Percentiles rank a stretch among this genome's conserved stretches.
These are phyloP conservation scores for Lasiodiplodia sp. DNA, from an alignment of 2,329 filamentous ascomycete genomes.

Conservation along the genomic window DNA sequence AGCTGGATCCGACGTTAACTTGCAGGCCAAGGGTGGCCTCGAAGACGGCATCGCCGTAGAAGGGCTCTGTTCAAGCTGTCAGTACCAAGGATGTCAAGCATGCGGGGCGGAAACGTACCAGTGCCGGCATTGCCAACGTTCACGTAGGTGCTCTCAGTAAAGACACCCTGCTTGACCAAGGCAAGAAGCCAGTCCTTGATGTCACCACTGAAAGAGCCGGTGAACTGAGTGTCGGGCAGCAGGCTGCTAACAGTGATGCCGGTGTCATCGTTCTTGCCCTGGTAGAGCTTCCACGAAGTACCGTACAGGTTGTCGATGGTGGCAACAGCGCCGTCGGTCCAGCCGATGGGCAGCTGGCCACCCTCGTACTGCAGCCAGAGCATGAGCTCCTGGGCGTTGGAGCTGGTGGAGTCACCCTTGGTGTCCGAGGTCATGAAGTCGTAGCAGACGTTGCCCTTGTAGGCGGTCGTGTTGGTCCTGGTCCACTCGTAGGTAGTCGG, in stretches of 20 bases:
- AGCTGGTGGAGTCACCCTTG: constrained; percentile 52
- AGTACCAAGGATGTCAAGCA: background rate
- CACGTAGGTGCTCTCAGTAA: constrained; percentile 48
- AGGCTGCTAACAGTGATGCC: constrained; percentile 53
- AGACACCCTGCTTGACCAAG: constrained; percentile 45
- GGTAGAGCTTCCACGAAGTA: constrained; percentile 51
- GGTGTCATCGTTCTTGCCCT: constrained; percentile 52
- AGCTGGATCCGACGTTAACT: constrained; percentile 28
- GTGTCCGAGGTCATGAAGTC: constrained; percentile 56
- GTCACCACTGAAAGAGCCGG: constrained; percentile 49
- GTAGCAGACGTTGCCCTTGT: constrained; percentile 49
- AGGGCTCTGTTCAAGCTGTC: constrained; percentile 32
- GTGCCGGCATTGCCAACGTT: constrained; percentile 54
- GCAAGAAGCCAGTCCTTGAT: constrained; percentile 53
- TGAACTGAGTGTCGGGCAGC: constrained; percentile 49
- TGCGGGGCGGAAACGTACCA: constrained; percentile 10
- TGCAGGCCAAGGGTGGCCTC: constrained; percentile 37
- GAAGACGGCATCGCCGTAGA: constrained; percentile 37
- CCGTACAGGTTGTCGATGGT: constrained; percentile 35
- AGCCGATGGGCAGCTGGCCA: constrained; percentile 55
- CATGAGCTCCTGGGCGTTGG: constrained; percentile 52
- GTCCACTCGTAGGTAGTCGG: constrained; percentile 52
- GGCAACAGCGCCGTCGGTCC: constrained; percentile 43
- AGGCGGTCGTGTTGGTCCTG: constrained; percentile 9
- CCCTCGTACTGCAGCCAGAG: constrained; percentile 54